A percentile compares a stretch with the other conserved stretches of the same genome.
Conservation (phyloP, 495 filamentous ascomycete genomes). For the Staphylotrichum tortipilum region DNA sequence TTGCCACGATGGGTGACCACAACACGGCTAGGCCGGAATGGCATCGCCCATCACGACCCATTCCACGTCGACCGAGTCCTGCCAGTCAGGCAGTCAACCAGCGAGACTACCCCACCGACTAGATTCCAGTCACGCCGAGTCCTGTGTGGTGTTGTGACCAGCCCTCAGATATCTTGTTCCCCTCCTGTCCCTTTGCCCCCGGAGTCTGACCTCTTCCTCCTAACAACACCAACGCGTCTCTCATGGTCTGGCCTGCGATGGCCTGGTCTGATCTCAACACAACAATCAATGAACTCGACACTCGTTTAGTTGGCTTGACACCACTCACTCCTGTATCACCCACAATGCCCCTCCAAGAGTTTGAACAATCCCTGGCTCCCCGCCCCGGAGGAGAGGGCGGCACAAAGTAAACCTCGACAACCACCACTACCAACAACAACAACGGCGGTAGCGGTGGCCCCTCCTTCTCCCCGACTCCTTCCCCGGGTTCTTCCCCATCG, state of each 20-base stretch:
- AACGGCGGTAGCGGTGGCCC: not conserved
- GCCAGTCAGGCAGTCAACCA: not conserved
- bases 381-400: not conserved
- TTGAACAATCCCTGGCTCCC: not conserved
- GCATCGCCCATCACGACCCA: slow-evolving; percentile 2
- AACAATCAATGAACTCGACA: too few relatives aligned
- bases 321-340: too few relatives aligned
- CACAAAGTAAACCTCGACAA: not conserved
- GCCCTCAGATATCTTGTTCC: slow-evolving; percentile 2
- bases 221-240: not conserved
- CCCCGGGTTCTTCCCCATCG: slow-evolving; percentile 5
- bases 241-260: not conserved
- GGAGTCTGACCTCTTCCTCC: not conserved
- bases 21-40: slow-evolving; percentile 2
- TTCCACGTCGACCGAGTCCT: not conserved
- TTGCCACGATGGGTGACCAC: not conserved
- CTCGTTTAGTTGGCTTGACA: too few relatives aligned
- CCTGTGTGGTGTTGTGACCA: not conserved
- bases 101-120: not conserved
- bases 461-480: not conserved
- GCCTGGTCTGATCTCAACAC: not conserved
- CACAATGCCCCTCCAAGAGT: not conserved
- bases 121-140: not conserved
- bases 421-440: not conserved
- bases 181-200: not conserved